These are phyloP conservation scores for Chamaecyparis obtusa DNA, from an alignment of 75 land plant genomes.

Conservation along the genomic window DNA sequence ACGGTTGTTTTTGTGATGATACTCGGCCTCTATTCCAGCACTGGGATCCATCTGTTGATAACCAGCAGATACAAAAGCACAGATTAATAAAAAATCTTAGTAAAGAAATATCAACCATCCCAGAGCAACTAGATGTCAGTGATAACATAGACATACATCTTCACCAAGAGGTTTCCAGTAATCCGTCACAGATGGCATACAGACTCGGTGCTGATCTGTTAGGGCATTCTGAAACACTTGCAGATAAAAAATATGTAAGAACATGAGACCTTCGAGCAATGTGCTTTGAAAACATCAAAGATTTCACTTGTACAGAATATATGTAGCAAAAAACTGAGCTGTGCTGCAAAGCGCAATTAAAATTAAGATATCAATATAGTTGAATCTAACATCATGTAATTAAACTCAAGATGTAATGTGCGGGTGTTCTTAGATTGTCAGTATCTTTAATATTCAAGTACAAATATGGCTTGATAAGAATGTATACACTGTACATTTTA, in stretches of 20 bases:
- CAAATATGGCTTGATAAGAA: background rate
- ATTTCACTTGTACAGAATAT: background rate
- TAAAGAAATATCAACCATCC: background rate
- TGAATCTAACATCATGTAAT: background rate
- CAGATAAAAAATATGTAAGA: conserved; percentile 2
- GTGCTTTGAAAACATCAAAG: background rate
- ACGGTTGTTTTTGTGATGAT: conserved; percentile 89
- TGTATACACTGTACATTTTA: background rate
- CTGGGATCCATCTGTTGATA: conserved; percentile 75
- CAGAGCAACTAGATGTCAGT: background rate
- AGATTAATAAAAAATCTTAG: background rate
- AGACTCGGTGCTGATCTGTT: conserved; percentile 80
- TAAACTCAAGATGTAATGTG: background rate
- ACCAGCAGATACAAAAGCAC: conserved; percentile 3
- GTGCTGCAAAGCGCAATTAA: background rate
- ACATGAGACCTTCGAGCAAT: background rate
- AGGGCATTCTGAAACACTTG: conserved; percentile 64
- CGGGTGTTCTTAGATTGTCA: background rate
- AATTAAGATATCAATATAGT: background rate
- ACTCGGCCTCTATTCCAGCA: conserved; percentile 96
- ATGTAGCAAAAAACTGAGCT: background rate
- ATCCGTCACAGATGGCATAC: conserved; percentile 70
- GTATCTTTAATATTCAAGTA: background rate
- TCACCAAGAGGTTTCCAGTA: conserved; percentile 95
- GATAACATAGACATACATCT: conserved; percentile 59